phyloP scores from a whole-genome alignment of 139 green algal genomes.

The Picochlorum sp. region DNA sequence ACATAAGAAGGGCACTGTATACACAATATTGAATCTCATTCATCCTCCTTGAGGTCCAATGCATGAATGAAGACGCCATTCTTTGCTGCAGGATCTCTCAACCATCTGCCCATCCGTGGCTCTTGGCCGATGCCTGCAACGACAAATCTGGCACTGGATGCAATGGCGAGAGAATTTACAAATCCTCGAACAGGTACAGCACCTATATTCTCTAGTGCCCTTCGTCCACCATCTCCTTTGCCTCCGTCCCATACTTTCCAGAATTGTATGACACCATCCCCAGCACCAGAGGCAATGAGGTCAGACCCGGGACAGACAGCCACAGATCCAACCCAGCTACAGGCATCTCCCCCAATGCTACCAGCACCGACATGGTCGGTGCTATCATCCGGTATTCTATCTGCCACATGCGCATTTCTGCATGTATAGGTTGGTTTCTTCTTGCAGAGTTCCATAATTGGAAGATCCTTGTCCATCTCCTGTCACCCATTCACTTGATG shows the following conservation, averaged over 20 bases:
- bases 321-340: constrained; percentile 70
- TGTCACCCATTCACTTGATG: constrained; percentile 70
- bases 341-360: constrained; percentile 26
- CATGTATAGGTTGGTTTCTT: constrained; percentile 58
- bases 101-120: constrained; percentile 86
- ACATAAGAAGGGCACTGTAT: not conserved
- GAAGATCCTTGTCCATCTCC: constrained; percentile 61
- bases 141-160: constrained; percentile 55
- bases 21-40: not conserved
- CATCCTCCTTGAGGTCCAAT: constrained; percentile 26
- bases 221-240: constrained; percentile 10
- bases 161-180: constrained; percentile 80
- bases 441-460: constrained; percentile 58
- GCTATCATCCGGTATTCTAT: not conserved
- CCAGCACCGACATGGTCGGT: constrained; percentile 5
- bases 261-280: constrained; percentile 76
- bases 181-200: constrained; percentile 71
- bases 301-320: constrained; percentile 60
- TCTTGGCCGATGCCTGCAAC: constrained; percentile 86
- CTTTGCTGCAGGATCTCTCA: constrained; percentile 41
- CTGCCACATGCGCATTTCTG: constrained; percentile 10
- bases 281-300: constrained; percentile 74
- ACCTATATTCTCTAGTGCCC: constrained; percentile 38
- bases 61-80: constrained; percentile 82
- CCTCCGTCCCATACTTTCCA: constrained; percentile 43